Conservation (phyloP, 2,329 filamentous ascomycete species). For the Calonectria pauciramosa region DNA sequence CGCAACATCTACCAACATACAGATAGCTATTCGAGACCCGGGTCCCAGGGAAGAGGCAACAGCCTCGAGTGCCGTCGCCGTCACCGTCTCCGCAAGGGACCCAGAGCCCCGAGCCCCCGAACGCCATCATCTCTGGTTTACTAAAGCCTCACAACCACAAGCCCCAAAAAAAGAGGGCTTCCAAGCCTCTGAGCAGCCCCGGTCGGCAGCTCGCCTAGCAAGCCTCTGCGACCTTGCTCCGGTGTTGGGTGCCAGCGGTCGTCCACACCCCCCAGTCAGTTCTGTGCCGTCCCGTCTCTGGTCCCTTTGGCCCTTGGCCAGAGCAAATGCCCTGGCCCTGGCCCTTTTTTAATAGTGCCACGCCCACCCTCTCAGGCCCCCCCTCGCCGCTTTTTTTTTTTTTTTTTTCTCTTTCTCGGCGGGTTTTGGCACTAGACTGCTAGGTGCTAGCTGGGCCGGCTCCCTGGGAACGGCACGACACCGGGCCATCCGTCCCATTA, state of each 20-base stretch:
- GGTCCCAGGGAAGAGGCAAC: conserved; percentile 27
- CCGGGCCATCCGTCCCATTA: conserved; percentile 54
- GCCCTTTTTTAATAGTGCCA: background rate
- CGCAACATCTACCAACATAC: background rate
- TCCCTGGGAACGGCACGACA: conserved; percentile 56
- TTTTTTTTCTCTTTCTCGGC: conserved; percentile 18
- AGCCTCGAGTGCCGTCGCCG: conserved; percentile 33
- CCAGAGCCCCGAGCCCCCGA: conserved; percentile 4
- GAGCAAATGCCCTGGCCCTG: conserved; percentile 25
- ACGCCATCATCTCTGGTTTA: conserved; percentile 7
- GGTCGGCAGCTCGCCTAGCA: conserved; percentile 12
- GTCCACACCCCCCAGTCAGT: conserved; percentile 16
- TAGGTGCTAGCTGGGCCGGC: conserved; percentile 47
- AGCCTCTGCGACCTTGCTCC: conserved; percentile 14
- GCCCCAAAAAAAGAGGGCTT: conserved; percentile 9
- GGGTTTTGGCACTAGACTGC: conserved; percentile 30
- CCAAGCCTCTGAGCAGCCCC: conserved; percentile 6
- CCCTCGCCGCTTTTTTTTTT: background rate
- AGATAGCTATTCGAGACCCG: conserved; percentile 11
- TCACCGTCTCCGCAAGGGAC: conserved; percentile 19
- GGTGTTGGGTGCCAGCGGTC: conserved; percentile 17
- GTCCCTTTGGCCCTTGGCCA: conserved; percentile 23
- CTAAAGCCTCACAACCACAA: conserved; percentile 9
- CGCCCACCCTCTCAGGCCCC: background rate
- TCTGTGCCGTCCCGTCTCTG: conserved; percentile 25